Evolutionary conservation across 208 protist species (phyloP), one percentile per base, ranked within the genome.

Genomic region (Trypanosoma cruzi): DNA sequence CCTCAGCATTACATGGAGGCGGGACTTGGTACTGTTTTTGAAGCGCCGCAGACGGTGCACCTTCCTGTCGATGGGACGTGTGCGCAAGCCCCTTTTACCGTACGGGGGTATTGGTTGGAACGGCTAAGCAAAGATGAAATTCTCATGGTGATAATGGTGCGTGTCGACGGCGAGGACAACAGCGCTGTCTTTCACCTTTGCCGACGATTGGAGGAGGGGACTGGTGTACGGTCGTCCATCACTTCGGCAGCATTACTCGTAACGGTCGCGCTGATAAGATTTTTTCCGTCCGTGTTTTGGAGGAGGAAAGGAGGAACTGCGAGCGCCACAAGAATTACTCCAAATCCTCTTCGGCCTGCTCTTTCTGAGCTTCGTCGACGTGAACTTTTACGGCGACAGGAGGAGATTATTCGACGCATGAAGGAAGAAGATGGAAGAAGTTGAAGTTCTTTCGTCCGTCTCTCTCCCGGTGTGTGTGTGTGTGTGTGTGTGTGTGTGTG

Each of bases 381-480:
- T 13, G 73, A 90, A 34, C 65, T 93, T 29, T 57, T 89, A 22
- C 61, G 56, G 24, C 66, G 78, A 50, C 81, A 90, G 75, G 72
- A 57, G 3, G 76, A 84, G 13, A 85, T 91, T 50, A 88, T 94
- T 59, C 64, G 62, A 28, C 52, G 76, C 53, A 94, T 94, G 89
- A 91, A 89, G 54, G 68, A 77, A 44, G 72, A 90, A 53, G 84
- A 90, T 75, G 65, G 55, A 34, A n/a, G n/a, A n/a, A n/a, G n/a
- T n/a, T n/a, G n/a, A n/a, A n/a, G n/a, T n/a, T n/a, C n/a, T n/a
- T n/a, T n/a, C n/a, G n/a, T n/a, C n/a, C n/a, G n/a, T n/a, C n/a
- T n/a, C n/a, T n/a, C n/a, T n/a, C n/a, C n/a, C n/a, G n/a, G n/a
- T n/a, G n/a, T n/a, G n/a, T n/a, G n/a, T n/a, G 13, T 53, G 44